Conservation (phyloP, 1,139 yeast genomes). For the Suhomyces maxii region DNA sequence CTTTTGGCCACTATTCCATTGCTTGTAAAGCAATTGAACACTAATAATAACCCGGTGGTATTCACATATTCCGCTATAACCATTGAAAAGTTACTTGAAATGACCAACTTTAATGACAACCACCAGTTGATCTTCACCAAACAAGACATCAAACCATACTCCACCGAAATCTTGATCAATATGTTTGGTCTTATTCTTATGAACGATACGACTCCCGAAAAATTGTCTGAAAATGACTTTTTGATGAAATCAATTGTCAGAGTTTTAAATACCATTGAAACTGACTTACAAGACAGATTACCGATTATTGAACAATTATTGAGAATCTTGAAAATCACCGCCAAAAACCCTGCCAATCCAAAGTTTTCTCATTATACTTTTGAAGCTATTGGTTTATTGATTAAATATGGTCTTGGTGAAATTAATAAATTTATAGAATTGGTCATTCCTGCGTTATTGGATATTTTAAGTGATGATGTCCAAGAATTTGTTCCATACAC, state of each 20-base stretch:
- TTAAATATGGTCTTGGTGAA: conserved; percentile 51
- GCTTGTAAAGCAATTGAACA: conserved; percentile 64
- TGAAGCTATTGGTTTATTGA: conserved; percentile 79
- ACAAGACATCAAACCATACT: conserved; percentile 56
- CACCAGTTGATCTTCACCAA: conserved; percentile 64
- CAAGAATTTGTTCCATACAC: conserved; percentile 94
- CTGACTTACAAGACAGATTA: conserved; percentile 43
- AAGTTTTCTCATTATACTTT: conserved; percentile 87
- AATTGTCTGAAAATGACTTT: conserved; percentile 92
- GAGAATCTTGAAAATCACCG: conserved; percentile 65
- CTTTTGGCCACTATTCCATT: conserved; percentile 78
- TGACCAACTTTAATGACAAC: conserved; percentile 54
- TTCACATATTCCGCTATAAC: conserved; percentile 94
- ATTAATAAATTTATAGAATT: conserved; percentile 51
- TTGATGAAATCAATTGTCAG: conserved; percentile 88
- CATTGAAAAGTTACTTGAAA: conserved; percentile 80
- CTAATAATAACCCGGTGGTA: conserved; percentile 69
- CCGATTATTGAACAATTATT: conserved; percentile 66
- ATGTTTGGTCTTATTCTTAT: conserved; percentile 66
- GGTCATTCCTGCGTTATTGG: conserved; percentile 66
- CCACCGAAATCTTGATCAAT: conserved; percentile 56
- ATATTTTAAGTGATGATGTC: conserved; percentile 75
- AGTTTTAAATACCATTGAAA: conserved; percentile 73
- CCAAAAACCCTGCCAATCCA: conserved; percentile 94
- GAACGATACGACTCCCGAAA: conserved; percentile 71